phyloP scores from a whole-genome alignment of 129 eudicot species.

The Chrysanthemum seticuspe region DNA sequence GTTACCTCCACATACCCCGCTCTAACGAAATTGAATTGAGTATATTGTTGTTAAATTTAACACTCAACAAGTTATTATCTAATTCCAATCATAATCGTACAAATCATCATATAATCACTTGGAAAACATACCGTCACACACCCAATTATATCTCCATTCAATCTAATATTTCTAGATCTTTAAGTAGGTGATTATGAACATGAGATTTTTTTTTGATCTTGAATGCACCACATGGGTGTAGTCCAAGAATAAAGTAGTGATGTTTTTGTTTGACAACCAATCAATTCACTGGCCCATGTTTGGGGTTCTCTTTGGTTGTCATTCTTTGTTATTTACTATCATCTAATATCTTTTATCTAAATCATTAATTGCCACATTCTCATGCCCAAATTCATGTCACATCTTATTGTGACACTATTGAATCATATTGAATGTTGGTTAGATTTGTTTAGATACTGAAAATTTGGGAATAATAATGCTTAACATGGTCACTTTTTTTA shows the following conservation, averaged over 20 bases:
- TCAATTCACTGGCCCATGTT: slow-evolving; percentile 24
- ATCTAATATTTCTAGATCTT: not conserved
- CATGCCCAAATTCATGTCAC: slow-evolving; percentile 15
- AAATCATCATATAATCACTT: not conserved
- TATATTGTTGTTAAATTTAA: too few relatives aligned
- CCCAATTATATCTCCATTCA: not conserved
- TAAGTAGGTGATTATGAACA: not conserved
- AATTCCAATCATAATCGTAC: not conserved
- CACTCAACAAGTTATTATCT: too few relatives aligned
- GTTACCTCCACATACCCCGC: too few relatives aligned
- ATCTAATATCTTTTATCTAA: slow-evolving; percentile 27
- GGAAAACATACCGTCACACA: not conserved
- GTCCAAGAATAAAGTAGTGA: slow-evolving; percentile 23
- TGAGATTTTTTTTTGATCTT: slow-evolving; percentile 12
- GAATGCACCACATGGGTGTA: slow-evolving; percentile 33
- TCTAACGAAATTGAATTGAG: too few relatives aligned
- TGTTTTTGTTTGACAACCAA: slow-evolving; percentile 35
- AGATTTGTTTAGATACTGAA: not conserved
- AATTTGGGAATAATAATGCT: not conserved
- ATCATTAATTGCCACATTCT: slow-evolving; percentile 27
- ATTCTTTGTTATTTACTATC: slow-evolving; percentile 23
- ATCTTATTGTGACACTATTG: not conserved
- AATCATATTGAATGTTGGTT: not conserved
- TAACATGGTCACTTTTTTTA: not conserved
- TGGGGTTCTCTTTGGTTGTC: slow-evolving; percentile 26